Evolutionary conservation across 192 early-diverging fungal species (phyloP), one percentile per base, ranked within the genome.

Genomic region (Polychytrium aggregatum): DNA sequence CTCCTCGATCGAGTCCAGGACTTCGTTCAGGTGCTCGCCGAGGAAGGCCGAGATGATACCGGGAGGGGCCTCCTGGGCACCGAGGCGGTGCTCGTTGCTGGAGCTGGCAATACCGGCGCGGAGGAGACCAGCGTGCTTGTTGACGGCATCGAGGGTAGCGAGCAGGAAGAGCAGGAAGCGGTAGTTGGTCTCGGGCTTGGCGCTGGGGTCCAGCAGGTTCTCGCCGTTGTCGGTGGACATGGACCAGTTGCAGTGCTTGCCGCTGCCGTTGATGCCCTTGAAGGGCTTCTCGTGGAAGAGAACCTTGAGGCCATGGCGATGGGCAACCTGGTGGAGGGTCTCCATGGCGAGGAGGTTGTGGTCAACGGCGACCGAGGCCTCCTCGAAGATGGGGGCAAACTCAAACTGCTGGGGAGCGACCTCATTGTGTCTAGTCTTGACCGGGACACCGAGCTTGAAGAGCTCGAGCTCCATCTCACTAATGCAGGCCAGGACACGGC

Each of bases 271-370:
- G 68, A 98, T 75, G 52, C 95, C 92, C 73, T 89, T 88, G 80
- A 93, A 98, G 24, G 95, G 95, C 73, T 98, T 98, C 79, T 98
- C 95, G 80, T 98, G 95, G 84, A 85, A 98, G 41, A 98, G 78
- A 36, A 76, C 68, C 77, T 92, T 91, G 63, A 98, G 81, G 70
- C 87, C 87, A 81, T 98, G 87, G 48, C 87, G 81, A 77, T 98
- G 92, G 37, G 95, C 90, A 27, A 98, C 90, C 71, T 85, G 86
- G 82, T 92, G 88, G 52, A 96, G 74, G 41, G 91, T 81, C 65
- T 94, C 90, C 95, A 98, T 98, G 57, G 87, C 85, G 56, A 94
- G 72, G 67, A 98, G 62, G 74, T 98, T 98, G 81, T 98, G 95
- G 76, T 98, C 95, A 24, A 96, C 88, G 26, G 95, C 92, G 41